Percentiles rank a stretch among this genome's conserved stretches.
These are phyloP conservation scores for Heterobasidion occidentale DNA, from an alignment of 1,284 basidiomycete genomes.

Conservation along the genomic window DNA sequence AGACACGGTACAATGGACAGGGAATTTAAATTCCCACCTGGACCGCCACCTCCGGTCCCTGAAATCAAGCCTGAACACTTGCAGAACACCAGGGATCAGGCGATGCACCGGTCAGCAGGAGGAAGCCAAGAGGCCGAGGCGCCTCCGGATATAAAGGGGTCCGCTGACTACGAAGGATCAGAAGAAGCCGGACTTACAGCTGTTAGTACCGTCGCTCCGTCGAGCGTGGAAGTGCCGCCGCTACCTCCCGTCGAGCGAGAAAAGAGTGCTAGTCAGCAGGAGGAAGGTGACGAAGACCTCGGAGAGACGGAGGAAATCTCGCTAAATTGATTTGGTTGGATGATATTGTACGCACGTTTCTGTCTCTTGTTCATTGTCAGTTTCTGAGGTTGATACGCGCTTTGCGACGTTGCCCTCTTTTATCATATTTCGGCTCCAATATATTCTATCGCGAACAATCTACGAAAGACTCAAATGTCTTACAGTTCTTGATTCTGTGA, in stretches of 20 bases:
- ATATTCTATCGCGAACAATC: no score
- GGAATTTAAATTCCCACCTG: slow-evolving; percentile 66
- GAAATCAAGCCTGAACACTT: slow-evolving; percentile 6
- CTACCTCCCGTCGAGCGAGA: slow-evolving; percentile 74
- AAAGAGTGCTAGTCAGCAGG: slow-evolving; percentile 26
- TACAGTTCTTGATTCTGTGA: no score
- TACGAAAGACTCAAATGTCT: no score
- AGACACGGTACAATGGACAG: slow-evolving; percentile 67
- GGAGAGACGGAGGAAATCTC: slow-evolving; percentile 68
- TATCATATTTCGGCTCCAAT: no score
- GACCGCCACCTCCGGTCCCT: slow-evolving; percentile 9
- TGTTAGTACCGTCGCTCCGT: slow-evolving; percentile 39
- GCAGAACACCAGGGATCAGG: background rate
- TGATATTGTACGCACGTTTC: no score
- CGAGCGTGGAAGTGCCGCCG: slow-evolving; percentile 67
- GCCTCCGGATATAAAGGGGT: background rate
- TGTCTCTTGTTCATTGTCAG: background rate
- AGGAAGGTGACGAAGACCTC: slow-evolving; percentile 58
- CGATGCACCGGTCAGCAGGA: background rate
- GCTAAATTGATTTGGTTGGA: slow-evolving; percentile 22
- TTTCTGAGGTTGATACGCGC: background rate
- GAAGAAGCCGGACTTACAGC: slow-evolving; percentile 21
- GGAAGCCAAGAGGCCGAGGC: background rate
- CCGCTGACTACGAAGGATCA: slow-evolving; percentile 7
- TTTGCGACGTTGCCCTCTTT: no score